Percentiles rank a stretch among this genome's conserved stretches.
Conservation (phyloP, 768 basidiomycete genomes). For the Gloeopeniophorella convolvens region DNA sequence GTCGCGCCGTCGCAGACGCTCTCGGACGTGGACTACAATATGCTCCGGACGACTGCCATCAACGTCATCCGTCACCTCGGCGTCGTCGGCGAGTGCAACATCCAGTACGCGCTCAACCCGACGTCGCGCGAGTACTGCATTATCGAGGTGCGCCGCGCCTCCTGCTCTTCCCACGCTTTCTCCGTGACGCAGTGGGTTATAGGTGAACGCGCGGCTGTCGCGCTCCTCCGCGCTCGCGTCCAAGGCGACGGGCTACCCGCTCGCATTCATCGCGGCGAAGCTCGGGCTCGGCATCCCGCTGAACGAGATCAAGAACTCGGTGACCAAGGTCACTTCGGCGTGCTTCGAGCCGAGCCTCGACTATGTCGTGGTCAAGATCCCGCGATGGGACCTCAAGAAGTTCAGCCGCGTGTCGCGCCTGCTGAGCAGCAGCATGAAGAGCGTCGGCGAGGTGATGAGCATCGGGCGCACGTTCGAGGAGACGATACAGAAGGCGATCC, state of each 20-base stretch:
- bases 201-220: conserved; percentile 95
- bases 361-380: conserved; percentile 97
- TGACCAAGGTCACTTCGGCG: conserved; percentile 92
- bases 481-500: conserved; percentile 96
- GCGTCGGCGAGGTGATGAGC: conserved; percentile 98
- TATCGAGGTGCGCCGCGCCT: conserved; percentile 62
- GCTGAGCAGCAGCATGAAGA: conserved; percentile 96
- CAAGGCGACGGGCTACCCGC: conserved; percentile 96
- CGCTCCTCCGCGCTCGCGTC: conserved; percentile 97
- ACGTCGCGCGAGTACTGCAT: conserved; percentile 95
- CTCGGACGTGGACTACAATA: conserved; percentile 99
- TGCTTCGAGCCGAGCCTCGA: conserved; percentile 99
- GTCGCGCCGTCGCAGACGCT: conserved; percentile 96
- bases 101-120: conserved; percentile 97
- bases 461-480: conserved; percentile 98
- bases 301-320: conserved; percentile 96
- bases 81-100: conserved; percentile 97
- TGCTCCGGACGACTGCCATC: conserved; percentile 96
- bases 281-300: conserved; percentile 95
- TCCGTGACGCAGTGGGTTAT: background rate
- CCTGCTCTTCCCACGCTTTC: background rate
- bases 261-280: conserved; percentile 98
- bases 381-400: conserved; percentile 98
- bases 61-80: conserved; percentile 99
- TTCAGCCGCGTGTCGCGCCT: conserved; percentile 89